Conservation (phyloP, 371 early-diverging fungal genomes). For the Apophysomyces sp. region DNA sequence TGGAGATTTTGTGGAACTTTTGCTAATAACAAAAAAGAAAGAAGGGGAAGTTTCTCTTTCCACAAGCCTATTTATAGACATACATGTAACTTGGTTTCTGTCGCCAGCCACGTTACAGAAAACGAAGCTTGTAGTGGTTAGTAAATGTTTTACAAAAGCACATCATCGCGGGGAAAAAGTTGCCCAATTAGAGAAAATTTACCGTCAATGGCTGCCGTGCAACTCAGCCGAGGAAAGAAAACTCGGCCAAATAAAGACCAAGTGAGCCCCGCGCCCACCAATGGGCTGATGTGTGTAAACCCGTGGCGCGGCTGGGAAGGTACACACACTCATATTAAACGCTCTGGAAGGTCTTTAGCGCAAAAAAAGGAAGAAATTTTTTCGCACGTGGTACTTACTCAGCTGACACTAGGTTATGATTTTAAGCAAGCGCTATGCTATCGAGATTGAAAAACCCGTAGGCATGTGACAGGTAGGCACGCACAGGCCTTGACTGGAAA, state of each 20-base stretch:
- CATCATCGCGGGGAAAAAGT: conserved; percentile 1
- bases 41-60: neutral
- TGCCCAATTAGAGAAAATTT: conserved; percentile 1
- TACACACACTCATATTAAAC: neutral
- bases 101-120: conserved; percentile 2
- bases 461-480: neutral
- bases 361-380: neutral
- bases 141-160: neutral
- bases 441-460: neutral
- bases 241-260: neutral
- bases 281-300: conserved; percentile 1
- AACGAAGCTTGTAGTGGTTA: neutral
- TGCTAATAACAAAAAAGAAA: neutral
- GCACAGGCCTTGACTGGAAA: neutral
- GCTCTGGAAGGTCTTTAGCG: neutral
- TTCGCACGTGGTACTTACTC: neutral
- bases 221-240: neutral
- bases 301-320: neutral
- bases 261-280: neutral
- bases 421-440: neutral
- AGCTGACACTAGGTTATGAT: neutral
- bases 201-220: neutral
- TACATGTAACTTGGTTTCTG: neutral
- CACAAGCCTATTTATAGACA: neutral
- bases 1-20: conserved; percentile 2